Evolutionary conservation across 257 asterid genomes (phyloP).

Genomic region (Anisodus acutangulus): DNA sequence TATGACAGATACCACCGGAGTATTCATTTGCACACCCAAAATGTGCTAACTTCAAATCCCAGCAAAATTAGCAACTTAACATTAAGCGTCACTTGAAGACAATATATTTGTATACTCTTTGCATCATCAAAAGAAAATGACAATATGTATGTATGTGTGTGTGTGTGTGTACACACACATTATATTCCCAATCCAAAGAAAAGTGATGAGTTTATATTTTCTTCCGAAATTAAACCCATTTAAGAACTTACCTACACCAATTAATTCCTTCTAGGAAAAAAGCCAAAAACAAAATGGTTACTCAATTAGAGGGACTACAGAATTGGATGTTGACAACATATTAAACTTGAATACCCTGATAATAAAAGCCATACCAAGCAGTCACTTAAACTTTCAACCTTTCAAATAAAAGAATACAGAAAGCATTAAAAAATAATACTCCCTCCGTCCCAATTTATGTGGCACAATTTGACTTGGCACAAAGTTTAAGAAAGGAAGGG

Average conservation of each 20-base stretch:
- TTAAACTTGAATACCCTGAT: neutral
- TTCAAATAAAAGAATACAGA: neutral
- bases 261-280: neutral
- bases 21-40: slow-evolving; percentile 7
- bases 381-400: slow-evolving; percentile 13
- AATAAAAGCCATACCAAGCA: slow-evolving; percentile 2
- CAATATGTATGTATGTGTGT: neutral
- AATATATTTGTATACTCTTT: neutral
- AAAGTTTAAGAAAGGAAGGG: too few species aligned
- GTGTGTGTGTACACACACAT: neutral
- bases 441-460: too few species aligned
- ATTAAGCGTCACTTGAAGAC: neutral
- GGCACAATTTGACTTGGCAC: too few species aligned
- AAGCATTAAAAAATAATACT: neutral
- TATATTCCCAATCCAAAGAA: neutral
- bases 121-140: slow-evolving; percentile 23
- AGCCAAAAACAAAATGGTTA: neutral
- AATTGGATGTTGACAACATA: neutral
- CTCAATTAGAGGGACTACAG: neutral
- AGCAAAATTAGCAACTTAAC: slow-evolving; percentile 26
- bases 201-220: neutral
- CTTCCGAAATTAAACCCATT: slow-evolving; percentile 3
- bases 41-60: neutral
- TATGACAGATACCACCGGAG: neutral
- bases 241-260: slow-evolving; percentile 17